Base-by-base conservation (phyloP, 371 early-diverging fungal genomes). In the Nematocida displodere region DNA sequence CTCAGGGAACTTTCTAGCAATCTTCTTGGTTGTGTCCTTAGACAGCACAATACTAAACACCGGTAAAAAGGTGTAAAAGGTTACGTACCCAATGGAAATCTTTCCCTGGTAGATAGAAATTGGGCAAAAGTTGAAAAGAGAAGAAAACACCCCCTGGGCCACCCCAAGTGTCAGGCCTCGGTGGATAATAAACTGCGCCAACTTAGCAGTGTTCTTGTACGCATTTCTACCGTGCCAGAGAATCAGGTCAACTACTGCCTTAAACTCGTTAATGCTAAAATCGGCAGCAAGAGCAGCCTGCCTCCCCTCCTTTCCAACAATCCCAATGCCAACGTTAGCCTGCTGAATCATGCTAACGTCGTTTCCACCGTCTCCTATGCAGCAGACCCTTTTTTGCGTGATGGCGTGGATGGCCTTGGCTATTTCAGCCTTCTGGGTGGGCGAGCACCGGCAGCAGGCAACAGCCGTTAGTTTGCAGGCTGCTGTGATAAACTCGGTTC, bases 101-200 rank as follows among this genome's bases (percentile, higher is more conserved):
- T 85, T 53, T 86, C 91, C 91, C 81, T 93, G 92, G 82, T 91
- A 95, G 29, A 98, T 81, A 26, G 94, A 92, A 66, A 97, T 93
- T 8, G 99, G 96, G 0, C 95, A 91, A 87, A 91, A 97, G 78
- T 92, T 92, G 76, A 95, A 95, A 58, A 97, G 86, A 1, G 95
- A 90, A 15, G 92, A 93, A 78, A 98, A 98, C 15, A 96, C 94
- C 1, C 92, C 96, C 85, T 98, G 99, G 87, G 97, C 92, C 28
- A 95, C 88, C 0, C 92, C 90, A 46, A 97, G 92, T 56, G 95
- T 93, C 54, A 92, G 83, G 49, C 97, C 99, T 78, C 99, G 90
- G 83, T 97, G 97, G 52, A 98, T 92, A n/a, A 97, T 92, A 83
- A 97, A 94, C 82, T 95, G 95, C 2, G 91, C 89, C 22, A 98